Conservation (phyloP, 2,329 filamentous ascomycete genomes). For the Knufia fluminis region DNA sequence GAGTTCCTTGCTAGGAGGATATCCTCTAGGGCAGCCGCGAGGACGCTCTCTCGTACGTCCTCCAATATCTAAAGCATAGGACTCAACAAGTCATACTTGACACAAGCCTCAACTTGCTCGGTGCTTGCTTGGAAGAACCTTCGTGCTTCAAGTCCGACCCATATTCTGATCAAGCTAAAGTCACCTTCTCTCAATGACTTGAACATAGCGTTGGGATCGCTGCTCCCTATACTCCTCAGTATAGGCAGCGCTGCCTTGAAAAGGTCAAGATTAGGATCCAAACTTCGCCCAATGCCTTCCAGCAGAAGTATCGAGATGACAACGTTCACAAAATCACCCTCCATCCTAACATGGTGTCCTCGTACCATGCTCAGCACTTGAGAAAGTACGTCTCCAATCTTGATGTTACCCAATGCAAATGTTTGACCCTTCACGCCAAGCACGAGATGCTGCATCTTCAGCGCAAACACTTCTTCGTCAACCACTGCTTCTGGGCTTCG, state of each 20-base stretch:
- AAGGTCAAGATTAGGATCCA: conserved; percentile 81
- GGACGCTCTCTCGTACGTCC: no score
- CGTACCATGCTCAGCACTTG: conserved; percentile 88
- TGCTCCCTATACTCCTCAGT: conserved; percentile 70
- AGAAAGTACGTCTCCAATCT: conserved; percentile 90
- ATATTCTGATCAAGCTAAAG: conserved; percentile 79
- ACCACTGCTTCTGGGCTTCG: conserved; percentile 85
- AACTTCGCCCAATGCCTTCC: conserved; percentile 80
- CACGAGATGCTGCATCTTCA: conserved; percentile 96
- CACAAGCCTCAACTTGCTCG: conserved; percentile 79
- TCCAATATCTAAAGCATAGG: conserved; percentile 2
- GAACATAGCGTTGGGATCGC: conserved; percentile 54
- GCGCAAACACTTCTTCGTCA: conserved; percentile 79
- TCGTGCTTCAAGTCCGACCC: conserved; percentile 81
- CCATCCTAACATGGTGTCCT: conserved; percentile 79
- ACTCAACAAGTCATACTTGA: conserved; percentile 53
- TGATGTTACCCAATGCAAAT: conserved; percentile 84
- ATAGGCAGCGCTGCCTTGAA: conserved; percentile 83
- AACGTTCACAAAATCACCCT: conserved; percentile 97
- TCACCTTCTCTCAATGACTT: conserved; percentile 62
- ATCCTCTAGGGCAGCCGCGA: no score
- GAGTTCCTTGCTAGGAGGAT: no score
- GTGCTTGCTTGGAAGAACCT: conserved; percentile 83
- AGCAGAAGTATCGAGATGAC: conserved; percentile 88
- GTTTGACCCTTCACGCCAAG: conserved; percentile 83